Conservation (phyloP, 2,329 filamentous ascomycete species). For the Aspergillus tamarii region DNA sequence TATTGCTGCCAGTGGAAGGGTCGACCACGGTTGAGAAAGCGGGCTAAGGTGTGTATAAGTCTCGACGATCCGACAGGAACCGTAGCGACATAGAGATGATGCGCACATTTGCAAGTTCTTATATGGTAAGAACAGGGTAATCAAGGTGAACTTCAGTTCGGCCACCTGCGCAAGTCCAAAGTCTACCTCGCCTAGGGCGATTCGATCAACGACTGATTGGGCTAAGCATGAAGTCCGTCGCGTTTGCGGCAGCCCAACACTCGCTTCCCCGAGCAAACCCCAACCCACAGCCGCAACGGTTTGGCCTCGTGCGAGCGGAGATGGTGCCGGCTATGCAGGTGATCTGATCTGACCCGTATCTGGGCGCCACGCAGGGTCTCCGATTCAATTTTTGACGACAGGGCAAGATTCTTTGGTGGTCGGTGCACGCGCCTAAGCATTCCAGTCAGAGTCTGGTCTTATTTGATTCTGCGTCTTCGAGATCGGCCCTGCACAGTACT, state of each 20-base stretch:
- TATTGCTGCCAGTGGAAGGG: constrained; percentile 20
- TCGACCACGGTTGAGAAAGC: constrained; percentile 37
- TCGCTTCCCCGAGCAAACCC: constrained; percentile 28
- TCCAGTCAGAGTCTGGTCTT: constrained; percentile 32
- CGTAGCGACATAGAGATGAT: constrained; percentile 32
- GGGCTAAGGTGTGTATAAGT: constrained; percentile 31
- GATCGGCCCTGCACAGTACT: constrained; percentile 9
- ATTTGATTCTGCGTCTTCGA: not conserved
- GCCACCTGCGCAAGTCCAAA: constrained; percentile 31
- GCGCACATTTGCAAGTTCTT: constrained; percentile 34
- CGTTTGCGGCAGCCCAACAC: constrained; percentile 30
- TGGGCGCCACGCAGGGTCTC: constrained; percentile 28
- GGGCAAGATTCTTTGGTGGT: constrained; percentile 23
- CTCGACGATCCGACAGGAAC: constrained; percentile 37
- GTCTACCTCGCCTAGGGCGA: constrained; percentile 25
- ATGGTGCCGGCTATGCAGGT: constrained; percentile 42
- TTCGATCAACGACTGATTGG: constrained; percentile 26
- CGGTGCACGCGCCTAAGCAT: constrained; percentile 34
- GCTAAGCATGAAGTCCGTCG: constrained; percentile 30
- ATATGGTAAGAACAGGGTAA: constrained; percentile 8
- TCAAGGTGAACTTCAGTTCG: constrained; percentile 23
- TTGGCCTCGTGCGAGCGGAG: constrained; percentile 28
- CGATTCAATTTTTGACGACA: constrained; percentile 27
- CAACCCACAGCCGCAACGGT: constrained; percentile 30
- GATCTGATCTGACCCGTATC: constrained; percentile 36